Percentiles rank a stretch among this genome's conserved stretches.
Conservation (phyloP, 202 grass and related monocot genomes). For the Digitaria exilis region DNA sequence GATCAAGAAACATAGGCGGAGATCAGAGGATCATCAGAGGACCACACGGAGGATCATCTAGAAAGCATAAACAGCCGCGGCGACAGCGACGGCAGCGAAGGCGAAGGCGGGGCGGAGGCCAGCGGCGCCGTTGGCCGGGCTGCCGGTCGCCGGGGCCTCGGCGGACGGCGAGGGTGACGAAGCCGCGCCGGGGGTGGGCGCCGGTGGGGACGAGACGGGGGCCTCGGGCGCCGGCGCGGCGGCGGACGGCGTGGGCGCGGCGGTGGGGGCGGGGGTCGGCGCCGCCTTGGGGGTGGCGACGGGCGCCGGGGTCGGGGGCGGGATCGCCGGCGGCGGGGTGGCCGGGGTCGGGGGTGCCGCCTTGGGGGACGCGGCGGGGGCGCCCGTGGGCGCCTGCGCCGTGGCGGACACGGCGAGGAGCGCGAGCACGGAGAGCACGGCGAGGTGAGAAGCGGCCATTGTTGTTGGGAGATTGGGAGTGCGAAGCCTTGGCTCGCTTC, state of each 20-base stretch:
- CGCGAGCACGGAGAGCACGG: conserved; percentile 51
- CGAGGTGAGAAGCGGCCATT: conserved; percentile 57
- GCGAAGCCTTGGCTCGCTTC: conserved; percentile 25
- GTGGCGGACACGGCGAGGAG: conserved; percentile 38
- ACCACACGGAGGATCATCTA: conserved; percentile 15
- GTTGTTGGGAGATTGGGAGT: background rate
- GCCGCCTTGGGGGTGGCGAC: conserved; percentile 21
- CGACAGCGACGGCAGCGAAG: conserved; percentile 33
- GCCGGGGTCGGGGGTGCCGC: background rate
- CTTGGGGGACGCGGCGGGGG: conserved; percentile 45
- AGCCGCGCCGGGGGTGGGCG: conserved; percentile 9
- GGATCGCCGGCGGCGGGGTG: conserved; percentile 34
- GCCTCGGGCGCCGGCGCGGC: conserved; percentile 36
- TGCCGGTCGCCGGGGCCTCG: conserved; percentile 24
- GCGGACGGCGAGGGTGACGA: conserved; percentile 27
- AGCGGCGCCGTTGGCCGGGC: background rate
- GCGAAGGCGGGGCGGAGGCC: conserved; percentile 58
- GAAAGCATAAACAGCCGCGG: conserved; percentile 50
- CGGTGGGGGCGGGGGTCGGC: background rate
- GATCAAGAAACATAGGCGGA: conserved; percentile 19
- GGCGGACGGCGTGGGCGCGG: conserved; percentile 37
- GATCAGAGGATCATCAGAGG: background rate
- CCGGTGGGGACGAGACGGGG: conserved; percentile 28
- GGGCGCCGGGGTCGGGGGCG: conserved; percentile 31
- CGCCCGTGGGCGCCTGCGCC: conserved; percentile 33